Percentiles rank a stretch among this genome's conserved stretches.
phyloP scores from a whole-genome alignment of 2,329 filamentous ascomycete genomes.

The Huntiella bhutanensis region DNA sequence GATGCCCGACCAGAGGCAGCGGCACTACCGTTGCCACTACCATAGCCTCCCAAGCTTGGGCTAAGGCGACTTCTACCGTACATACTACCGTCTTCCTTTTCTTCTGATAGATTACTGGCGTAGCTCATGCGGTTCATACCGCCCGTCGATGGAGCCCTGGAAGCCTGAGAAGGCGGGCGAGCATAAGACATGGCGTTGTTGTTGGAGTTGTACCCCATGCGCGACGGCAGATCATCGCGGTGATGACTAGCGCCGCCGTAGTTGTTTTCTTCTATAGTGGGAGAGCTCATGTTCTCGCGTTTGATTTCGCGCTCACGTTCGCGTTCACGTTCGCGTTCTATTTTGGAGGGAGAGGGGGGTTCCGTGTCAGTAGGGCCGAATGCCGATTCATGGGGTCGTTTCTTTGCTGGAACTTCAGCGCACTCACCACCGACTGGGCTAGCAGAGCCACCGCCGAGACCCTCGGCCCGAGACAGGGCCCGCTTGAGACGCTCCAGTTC shows the following conservation, averaged over 20 bases:
- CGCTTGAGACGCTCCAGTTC: constrained; percentile 90
- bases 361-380: constrained; percentile 13
- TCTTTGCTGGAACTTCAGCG: constrained; percentile 7
- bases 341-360: constrained; percentile 8
- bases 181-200: constrained; percentile 3
- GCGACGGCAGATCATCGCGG: not conserved
- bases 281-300: constrained; percentile 24
- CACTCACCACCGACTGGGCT: constrained; percentile 13
- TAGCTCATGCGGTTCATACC: constrained; percentile 33
- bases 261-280: constrained; percentile 13
- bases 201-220: not conserved
- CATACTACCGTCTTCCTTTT: constrained; percentile 45
- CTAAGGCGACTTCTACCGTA: constrained; percentile 34
- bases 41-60: constrained; percentile 26
- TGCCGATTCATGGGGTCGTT: constrained; percentile 13
- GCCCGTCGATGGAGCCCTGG: constrained; percentile 22
- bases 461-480: constrained; percentile 48
- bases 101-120: constrained; percentile 48
- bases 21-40: not conserved
- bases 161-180: constrained; percentile 8
- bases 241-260: not conserved
- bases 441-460: constrained; percentile 19
- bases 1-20: constrained; percentile 34
- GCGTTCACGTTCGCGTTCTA: constrained; percentile 12
- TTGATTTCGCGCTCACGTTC: constrained; percentile 2